Evolutionary conservation across 768 basidiomycete species (phyloP).

Genomic region (Baorangia bicolor): DNA sequence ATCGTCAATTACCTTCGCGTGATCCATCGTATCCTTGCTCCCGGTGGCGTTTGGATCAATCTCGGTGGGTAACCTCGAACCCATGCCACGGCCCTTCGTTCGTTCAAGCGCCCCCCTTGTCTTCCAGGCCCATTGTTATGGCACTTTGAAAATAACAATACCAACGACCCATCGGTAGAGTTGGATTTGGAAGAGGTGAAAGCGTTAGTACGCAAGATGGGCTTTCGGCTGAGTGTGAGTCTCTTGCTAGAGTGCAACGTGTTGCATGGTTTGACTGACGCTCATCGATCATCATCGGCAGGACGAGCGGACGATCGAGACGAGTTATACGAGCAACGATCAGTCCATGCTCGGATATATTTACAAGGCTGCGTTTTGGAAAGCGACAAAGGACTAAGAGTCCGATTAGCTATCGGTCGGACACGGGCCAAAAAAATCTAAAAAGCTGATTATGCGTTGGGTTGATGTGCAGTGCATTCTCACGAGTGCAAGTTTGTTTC

Average conservation of each 20-base stretch:
- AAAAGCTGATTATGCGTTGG: not conserved
- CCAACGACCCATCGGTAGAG: constrained; percentile 82
- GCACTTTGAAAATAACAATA: constrained; percentile 92
- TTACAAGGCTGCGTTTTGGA: constrained; percentile 87
- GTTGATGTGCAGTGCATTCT: not conserved
- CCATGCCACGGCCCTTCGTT: not conserved
- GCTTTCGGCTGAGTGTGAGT: constrained; percentile 80
- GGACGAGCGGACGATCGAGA: constrained; percentile 79
- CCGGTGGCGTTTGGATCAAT: constrained; percentile 92
- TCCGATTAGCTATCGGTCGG: not conserved
- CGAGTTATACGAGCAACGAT: constrained; percentile 84
- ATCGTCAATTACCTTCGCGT: constrained; percentile 88
- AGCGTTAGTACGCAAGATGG: constrained; percentile 63
- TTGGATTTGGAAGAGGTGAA: constrained; percentile 90
- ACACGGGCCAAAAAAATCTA: not conserved
- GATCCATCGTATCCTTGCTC: constrained; percentile 78
- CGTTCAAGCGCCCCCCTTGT: not conserved
- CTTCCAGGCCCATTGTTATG: constrained; percentile 82
- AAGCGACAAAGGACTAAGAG: constrained; percentile 47
- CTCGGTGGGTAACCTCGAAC: constrained; percentile 36
- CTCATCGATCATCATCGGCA: constrained; percentile 46
- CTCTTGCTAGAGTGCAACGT: not conserved
- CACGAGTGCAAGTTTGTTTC: not conserved
- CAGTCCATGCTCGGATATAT: constrained; percentile 81
- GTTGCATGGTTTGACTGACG: not conserved